These are phyloP conservation scores for Scheffersomyces amazonensis DNA, from an alignment of 805 yeast genomes.

Conservation along the genomic window DNA sequence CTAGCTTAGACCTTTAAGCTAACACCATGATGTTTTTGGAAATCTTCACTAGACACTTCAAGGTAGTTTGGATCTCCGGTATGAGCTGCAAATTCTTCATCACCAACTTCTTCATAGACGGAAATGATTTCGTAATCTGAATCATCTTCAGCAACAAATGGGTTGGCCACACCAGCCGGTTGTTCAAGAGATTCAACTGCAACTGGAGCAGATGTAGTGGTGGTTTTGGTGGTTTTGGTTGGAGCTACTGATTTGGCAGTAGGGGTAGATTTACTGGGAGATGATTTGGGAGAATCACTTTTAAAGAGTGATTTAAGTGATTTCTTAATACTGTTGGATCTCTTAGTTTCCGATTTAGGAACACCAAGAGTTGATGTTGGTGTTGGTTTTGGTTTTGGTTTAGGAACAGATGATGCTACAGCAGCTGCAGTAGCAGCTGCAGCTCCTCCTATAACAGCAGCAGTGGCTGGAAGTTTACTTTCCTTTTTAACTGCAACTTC, in stretches of 20 bases:
- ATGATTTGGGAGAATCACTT: not conserved
- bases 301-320: conserved; percentile 1
- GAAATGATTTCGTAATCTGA: conserved; percentile 17
- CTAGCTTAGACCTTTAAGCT: too few species aligned
- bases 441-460: not conserved
- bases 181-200: not conserved
- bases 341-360: not conserved
- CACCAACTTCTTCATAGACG: conserved; percentile 48
- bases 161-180: not conserved
- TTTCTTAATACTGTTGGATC: not conserved
- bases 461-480: conserved; percentile 2
- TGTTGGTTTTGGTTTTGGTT: not conserved
- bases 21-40: conserved; percentile 14
- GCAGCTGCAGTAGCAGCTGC: conserved; percentile 1
- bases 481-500: conserved; percentile 1
- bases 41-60: conserved; percentile 28
- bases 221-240: not conserved
- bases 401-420: not conserved
- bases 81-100: conserved; percentile 43
- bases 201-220: conserved; percentile 1
- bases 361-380: not conserved
- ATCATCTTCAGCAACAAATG: conserved; percentile 3
- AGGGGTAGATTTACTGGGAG: not conserved
- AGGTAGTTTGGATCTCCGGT: conserved; percentile 49
- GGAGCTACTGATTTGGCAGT: not conserved